Conservation (phyloP, 805 yeast genomes). For the Torulaspora delbrueckii region DNA sequence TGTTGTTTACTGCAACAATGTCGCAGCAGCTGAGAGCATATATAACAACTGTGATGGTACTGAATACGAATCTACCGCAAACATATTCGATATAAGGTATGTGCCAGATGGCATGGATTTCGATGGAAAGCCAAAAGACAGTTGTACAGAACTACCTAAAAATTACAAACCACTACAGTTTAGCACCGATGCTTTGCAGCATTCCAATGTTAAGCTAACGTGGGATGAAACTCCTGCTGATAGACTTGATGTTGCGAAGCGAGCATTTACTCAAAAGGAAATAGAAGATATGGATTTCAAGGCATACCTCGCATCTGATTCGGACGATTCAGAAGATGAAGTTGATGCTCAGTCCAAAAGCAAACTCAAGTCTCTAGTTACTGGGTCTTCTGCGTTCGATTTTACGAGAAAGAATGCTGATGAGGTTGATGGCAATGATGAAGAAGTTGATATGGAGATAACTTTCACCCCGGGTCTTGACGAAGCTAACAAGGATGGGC, state of each 20-base stretch:
- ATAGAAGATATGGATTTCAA: conserved; percentile 86
- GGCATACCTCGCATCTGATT: conserved; percentile 85
- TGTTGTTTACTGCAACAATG: conserved; percentile 73
- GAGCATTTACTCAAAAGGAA: conserved; percentile 83
- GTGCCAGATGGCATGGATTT: conserved; percentile 92
- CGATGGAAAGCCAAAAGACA: conserved; percentile 70
- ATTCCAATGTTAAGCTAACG: conserved; percentile 90
- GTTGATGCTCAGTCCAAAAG: conserved; percentile 39
- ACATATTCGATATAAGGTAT: conserved; percentile 85
- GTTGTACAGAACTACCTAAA: conserved; percentile 65
- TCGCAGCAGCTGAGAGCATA: conserved; percentile 64
- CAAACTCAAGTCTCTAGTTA: conserved; percentile 59
- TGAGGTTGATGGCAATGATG: conserved; percentile 44
- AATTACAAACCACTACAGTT: conserved; percentile 75
- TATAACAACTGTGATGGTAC: conserved; percentile 90
- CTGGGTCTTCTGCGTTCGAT: conserved; percentile 37
- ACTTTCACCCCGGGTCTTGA: conserved; percentile 87
- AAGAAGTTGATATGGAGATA: conserved; percentile 86
- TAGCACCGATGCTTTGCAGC: conserved; percentile 93
- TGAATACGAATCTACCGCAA: conserved; percentile 93
- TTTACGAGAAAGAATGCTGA: conserved; percentile 14
- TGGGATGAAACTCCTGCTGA: conserved; percentile 99
- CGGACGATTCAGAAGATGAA: conserved; percentile 49
- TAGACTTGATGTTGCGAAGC: conserved; percentile 66
- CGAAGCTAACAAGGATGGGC: conserved; percentile 36